phyloP scores from a whole-genome alignment of 768 basidiomycete species.

The Mycena kentingensis region DNA sequence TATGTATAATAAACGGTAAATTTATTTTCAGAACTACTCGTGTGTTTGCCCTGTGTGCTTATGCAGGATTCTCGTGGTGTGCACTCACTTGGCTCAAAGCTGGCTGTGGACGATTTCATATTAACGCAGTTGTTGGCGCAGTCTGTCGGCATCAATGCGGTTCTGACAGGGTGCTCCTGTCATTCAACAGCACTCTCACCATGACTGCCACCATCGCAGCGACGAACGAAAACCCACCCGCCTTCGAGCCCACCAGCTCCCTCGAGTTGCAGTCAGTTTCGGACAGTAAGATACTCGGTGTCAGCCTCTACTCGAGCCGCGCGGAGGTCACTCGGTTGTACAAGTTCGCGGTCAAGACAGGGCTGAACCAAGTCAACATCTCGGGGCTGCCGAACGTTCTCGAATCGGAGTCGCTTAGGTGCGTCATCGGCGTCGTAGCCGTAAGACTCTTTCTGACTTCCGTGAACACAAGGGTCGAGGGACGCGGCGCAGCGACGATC shows the following conservation, averaged over 20 bases:
- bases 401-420: conserved; percentile 45
- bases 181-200: too few species aligned
- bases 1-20: too few species aligned
- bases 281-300: conserved; percentile 40
- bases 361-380: conserved; percentile 44
- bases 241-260: conserved; percentile 21
- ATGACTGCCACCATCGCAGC: too few species aligned
- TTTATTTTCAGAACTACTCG: too few species aligned
- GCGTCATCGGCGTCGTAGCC: conserved; percentile 1
- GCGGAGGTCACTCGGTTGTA: conserved; percentile 46
- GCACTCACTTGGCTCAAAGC: too few species aligned
- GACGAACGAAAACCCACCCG: conserved; percentile 10
- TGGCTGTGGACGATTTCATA: too few species aligned
- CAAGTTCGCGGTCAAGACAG: conserved; percentile 39
- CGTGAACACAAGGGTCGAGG: conserved; percentile 40
- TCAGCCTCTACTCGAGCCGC: conserved; percentile 43
- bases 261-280: conserved; percentile 34
- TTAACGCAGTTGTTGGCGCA: too few species aligned
- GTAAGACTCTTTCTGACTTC: background rate
- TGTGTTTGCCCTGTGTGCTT: too few species aligned
- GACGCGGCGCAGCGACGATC: conserved; percentile 46
- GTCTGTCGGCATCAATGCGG: too few species aligned
- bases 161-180: too few species aligned
- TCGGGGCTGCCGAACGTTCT: conserved; percentile 39
- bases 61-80: too few species aligned